Conservation (phyloP, 169 alveolate genomes). For the Eimeria tenella region DNA sequence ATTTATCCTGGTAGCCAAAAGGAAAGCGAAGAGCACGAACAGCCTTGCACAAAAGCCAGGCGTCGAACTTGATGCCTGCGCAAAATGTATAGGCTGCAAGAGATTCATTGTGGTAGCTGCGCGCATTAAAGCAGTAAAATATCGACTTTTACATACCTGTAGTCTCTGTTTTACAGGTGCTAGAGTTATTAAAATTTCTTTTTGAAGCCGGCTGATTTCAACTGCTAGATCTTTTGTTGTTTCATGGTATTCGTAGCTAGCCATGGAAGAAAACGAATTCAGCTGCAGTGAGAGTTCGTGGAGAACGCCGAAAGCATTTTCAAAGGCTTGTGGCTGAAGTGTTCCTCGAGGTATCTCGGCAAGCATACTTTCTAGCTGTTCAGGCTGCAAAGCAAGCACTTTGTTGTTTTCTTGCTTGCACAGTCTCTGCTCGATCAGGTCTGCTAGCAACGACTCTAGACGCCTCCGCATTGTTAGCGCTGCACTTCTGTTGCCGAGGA, state of each 20-base stretch:
- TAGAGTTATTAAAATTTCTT: slow-evolving; percentile 35
- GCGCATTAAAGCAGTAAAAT: no score
- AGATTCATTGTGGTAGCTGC: no score
- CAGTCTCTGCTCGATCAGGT: slow-evolving; percentile 52
- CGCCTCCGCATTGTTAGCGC: slow-evolving; percentile 11
- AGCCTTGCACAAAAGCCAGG: no score
- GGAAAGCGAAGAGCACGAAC: no score
- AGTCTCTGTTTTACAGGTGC: slow-evolving; percentile 35
- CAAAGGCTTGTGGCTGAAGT: slow-evolving; percentile 72
- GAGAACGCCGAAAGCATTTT: slow-evolving; percentile 59
- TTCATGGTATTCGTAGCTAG: slow-evolving; percentile 26
- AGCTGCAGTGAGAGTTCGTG: slow-evolving; percentile 39
- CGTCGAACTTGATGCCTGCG: no score
- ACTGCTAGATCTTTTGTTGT: slow-evolving; percentile 33
- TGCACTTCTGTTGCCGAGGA: slow-evolving; percentile 49
- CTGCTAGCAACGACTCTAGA: slow-evolving; percentile 67
- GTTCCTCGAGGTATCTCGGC: slow-evolving; percentile 21
- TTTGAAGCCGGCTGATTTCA: slow-evolving; percentile 50
- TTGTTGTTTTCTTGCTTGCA: slow-evolving; percentile 35
- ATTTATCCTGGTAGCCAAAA: no score
- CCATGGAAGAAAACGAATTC: slow-evolving; percentile 42
- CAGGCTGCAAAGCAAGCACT: slow-evolving; percentile 65
- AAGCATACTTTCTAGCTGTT: slow-evolving; percentile 40
- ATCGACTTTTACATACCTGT: neutral
- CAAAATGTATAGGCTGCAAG: no score